Evolutionary conservation across 225 moss, liverwort and hornwort genomes (phyloP).

Genomic region (Neckera pumila): DNA sequence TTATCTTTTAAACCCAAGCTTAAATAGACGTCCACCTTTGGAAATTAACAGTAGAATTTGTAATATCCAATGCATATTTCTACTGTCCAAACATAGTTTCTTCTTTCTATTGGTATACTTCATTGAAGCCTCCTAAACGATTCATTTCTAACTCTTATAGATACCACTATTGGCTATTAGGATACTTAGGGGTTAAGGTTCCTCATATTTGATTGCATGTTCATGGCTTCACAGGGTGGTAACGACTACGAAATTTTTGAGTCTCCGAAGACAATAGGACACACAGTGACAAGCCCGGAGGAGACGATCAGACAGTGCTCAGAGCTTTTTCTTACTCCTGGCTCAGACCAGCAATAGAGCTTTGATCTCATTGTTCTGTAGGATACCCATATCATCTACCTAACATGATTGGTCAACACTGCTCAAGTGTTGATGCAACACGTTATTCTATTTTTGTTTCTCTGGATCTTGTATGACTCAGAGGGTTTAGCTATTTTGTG

Average conservation of each 20-base stretch:
- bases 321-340: conserved; percentile 39
- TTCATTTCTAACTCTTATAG: too few species aligned
- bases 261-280: conserved; percentile 80
- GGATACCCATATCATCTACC: neutral
- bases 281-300: conserved; percentile 79
- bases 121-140: neutral
- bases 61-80: neutral
- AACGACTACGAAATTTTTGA: conserved; percentile 89
- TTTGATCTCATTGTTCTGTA: neutral
- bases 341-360: neutral
- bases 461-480: neutral
- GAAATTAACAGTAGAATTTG: neutral
- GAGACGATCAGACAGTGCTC: conserved; percentile 74
- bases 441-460: neutral
- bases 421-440: neutral
- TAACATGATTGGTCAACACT: neutral
- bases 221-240: conserved; percentile 50
- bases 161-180: neutral
- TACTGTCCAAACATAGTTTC: neutral
- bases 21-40: neutral
- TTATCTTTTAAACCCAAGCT: neutral
- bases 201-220: neutral
- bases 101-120: neutral
- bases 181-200: neutral
- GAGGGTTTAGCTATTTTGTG: neutral